Evolutionary conservation across 441 rosid genomes (phyloP), one percentile per base, ranked within the genome.

Genomic region (Caryocar brasiliense): DNA sequence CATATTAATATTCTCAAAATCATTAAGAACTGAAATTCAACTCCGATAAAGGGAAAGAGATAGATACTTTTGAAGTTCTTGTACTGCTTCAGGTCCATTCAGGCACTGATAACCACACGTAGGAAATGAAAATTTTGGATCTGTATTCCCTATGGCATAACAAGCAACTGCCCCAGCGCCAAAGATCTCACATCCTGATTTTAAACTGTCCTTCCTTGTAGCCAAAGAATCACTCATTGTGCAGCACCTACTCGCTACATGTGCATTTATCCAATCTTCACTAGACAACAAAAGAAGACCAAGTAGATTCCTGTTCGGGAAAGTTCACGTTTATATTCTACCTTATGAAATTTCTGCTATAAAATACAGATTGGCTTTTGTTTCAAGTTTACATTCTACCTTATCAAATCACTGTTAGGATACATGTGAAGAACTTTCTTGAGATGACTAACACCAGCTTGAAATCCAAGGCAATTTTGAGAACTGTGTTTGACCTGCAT

Each of bases 101-200:
- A 50, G 47, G 72, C 77, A 65, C 58, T 77, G 87, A 45, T 73
- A 73, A 52, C 77, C 53, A 60, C 95, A 86, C 23, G 95, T 79
- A 18, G 96, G 96, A 50, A 77, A 82, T 51, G 92, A 76, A 66
- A 80, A 86, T 62, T 68, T 84, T 5, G 80, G 89, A 51, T 73
- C 68, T 22, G 67, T 64, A 50, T 65, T 84, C 64, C 95, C 92
- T 43, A 75, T 70, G 6, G 78, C 83, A 77, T 82, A 73, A 74
- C 96, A 86, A 69, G 95, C 72, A 73, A 79, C 84, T 39, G 93
- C 75, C 56, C 78, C 93, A 35, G 87, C 92, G 54, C 93, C 85
- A 53, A 85, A 78, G 61, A 84, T 70, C 70, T 90, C 95, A 45
- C 65, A 51, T 40, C 85, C 76, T 0, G 83, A 76, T 74, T 60